A percentile compares a stretch with the other conserved stretches of the same genome.
Evolutionary conservation across 2,329 filamentous ascomycete genomes (phyloP).

Genomic region (Paecilomyces sp.): DNA sequence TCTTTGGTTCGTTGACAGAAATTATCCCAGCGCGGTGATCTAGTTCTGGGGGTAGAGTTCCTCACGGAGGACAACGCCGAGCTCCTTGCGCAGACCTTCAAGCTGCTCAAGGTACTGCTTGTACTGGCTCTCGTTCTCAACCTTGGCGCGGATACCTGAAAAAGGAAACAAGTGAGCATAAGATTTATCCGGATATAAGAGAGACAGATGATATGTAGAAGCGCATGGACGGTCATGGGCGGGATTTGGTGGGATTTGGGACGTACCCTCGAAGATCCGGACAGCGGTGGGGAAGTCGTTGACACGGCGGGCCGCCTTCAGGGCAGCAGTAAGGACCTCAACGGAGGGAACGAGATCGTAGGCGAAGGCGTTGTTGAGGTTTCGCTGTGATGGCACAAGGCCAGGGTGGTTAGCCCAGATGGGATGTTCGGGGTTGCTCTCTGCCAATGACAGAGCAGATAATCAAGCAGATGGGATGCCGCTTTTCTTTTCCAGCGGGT

Average conservation of each 20-base stretch:
- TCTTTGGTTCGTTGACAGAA: conserved; percentile 15
- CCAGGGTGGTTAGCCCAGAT: conserved; percentile 3
- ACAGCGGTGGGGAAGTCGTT: conserved; percentile 99
- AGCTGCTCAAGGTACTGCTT: conserved; percentile 91
- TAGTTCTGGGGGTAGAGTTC: conserved; percentile 67
- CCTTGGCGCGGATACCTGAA: conserved; percentile 95
- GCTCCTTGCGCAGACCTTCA: conserved; percentile 84
- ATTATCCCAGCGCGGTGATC: conserved; percentile 19
- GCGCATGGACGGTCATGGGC: background rate
- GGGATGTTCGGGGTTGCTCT: conserved; percentile 8
- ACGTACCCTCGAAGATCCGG: conserved; percentile 93
- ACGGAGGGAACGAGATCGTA: conserved; percentile 98
- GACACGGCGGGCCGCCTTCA: conserved; percentile 89
- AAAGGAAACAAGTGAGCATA: conserved; percentile 6
- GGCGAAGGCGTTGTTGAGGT: conserved; percentile 99
- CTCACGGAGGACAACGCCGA: conserved; percentile 87
- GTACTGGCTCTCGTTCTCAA: conserved; percentile 97
- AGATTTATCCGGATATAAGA: conserved; percentile 1
- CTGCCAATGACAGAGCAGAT: conserved; percentile 8
- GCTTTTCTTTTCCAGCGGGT: conserved; percentile 9
- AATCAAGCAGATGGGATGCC: conserved; percentile 7
- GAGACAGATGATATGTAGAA: background rate
- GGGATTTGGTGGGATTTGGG: background rate
- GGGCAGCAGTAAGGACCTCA: conserved; percentile 80
- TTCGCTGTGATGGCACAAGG: conserved; percentile 53